These are phyloP conservation scores for Globisporangium uncinulatum DNA, from an alignment of 352 stramenopile genomes.

Conservation along the genomic window DNA sequence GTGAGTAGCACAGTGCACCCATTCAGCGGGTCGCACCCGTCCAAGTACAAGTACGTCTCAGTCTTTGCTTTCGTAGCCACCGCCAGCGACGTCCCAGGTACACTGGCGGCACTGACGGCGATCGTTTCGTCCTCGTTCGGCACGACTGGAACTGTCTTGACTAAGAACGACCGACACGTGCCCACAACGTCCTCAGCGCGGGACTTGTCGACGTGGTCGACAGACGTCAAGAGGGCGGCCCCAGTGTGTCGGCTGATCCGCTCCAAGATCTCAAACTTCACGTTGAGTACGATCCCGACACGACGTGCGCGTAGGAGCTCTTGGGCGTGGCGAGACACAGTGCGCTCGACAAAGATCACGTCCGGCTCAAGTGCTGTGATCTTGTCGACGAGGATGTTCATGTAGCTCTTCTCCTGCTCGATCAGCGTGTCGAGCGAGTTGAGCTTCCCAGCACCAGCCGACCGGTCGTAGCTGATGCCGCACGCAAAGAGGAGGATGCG, in stretches of 20 bases:
- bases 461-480: conserved; percentile 95
- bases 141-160: conserved; percentile 49
- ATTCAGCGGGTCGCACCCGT: conserved; percentile 92
- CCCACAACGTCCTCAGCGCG: conserved; percentile 49
- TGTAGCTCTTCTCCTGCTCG: conserved; percentile 96
- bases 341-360: conserved; percentile 92
- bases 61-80: conserved; percentile 20
- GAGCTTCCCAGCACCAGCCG: conserved; percentile 75
- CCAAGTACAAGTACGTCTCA: conserved; percentile 92
- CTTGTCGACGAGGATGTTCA: conserved; percentile 95
- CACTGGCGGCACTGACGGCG: not conserved
- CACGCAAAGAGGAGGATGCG: conserved; percentile 96
- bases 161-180: conserved; percentile 60
- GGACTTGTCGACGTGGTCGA: conserved; percentile 88
- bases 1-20: conserved; percentile 93
- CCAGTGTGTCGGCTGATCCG: conserved; percentile 93
- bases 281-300: conserved; percentile 93
- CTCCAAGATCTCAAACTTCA: conserved; percentile 89
- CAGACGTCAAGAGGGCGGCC: conserved; percentile 88
- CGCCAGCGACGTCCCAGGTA: conserved; percentile 12
- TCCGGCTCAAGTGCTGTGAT: conserved; percentile 94
- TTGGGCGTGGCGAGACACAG: conserved; percentile 89
- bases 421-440: conserved; percentile 94
- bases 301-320: conserved; percentile 88
- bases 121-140: conserved; percentile 29